phyloP scores from a whole-genome alignment of 1,284 basidiomycete species.

The Marasmius oreades region DNA sequence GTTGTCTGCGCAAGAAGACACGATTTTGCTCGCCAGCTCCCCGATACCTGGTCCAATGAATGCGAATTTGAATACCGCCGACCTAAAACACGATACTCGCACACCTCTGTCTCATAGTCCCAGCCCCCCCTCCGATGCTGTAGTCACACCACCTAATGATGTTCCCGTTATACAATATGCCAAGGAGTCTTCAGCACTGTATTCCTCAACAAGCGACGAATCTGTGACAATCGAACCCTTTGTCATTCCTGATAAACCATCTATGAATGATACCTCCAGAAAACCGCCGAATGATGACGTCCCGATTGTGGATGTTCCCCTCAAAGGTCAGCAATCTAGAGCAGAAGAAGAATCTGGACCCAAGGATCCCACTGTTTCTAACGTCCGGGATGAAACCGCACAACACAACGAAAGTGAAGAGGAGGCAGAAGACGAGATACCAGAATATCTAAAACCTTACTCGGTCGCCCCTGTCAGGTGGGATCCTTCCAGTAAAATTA shows the following conservation, averaged over 20 bases:
- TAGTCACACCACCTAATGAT: conserved; percentile 4
- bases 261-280: background rate
- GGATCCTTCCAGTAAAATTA: conserved; percentile 56
- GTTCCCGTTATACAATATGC: background rate
- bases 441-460: conserved; percentile 60
- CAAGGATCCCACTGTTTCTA: background rate
- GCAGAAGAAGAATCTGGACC: background rate
- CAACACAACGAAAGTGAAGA: conserved; percentile 19
- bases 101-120: background rate
- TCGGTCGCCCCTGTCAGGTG: conserved; percentile 67
- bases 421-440: conserved; percentile 29
- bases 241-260: background rate
- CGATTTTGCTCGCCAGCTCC: background rate
- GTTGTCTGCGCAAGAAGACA: too few relatives aligned
- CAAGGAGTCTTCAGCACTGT: background rate
- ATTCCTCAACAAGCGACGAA: background rate
- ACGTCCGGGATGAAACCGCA: conserved; percentile 1
- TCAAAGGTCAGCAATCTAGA: too few relatives aligned
- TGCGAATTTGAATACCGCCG: background rate
- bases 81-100: background rate
- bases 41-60: background rate
- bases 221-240: background rate
- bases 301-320: background rate
- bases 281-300: background rate
- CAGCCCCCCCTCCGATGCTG: background rate